A percentile compares a stretch with the other conserved stretches of the same genome.
Evolutionary conservation across 1,139 yeast species (phyloP).

Genomic region (Saccharomyces pastorianus): DNA sequence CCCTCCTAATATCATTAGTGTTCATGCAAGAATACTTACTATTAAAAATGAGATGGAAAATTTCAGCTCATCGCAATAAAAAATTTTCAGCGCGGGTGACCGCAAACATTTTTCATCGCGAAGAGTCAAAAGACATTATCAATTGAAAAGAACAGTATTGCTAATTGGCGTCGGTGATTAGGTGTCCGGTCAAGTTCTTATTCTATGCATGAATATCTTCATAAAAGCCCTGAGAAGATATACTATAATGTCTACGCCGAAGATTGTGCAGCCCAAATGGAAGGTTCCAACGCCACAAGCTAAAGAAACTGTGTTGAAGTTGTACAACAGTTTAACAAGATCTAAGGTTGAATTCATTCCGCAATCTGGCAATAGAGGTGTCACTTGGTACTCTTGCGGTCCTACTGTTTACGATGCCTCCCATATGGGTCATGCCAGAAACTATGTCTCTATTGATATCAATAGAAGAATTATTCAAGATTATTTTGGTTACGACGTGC

Average conservation of each 20-base stretch:
- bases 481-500: slow-evolving; percentile 81
- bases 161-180: not conserved
- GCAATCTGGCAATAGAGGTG: slow-evolving; percentile 44
- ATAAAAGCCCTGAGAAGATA: slow-evolving; percentile 1
- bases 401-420: slow-evolving; percentile 97
- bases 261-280: slow-evolving; percentile 35
- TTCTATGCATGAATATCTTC: slow-evolving; percentile 6
- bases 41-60: slow-evolving; percentile 5
- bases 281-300: slow-evolving; percentile 5
- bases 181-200: not conserved
- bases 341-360: slow-evolving; percentile 72
- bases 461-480: slow-evolving; percentile 81
- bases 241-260: slow-evolving; percentile 32
- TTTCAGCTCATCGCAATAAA: slow-evolving; percentile 3
- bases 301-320: slow-evolving; percentile 31
- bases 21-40: slow-evolving; percentile 8
- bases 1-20: not conserved
- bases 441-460: slow-evolving; percentile 90
- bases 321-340: slow-evolving; percentile 80
- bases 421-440: slow-evolving; percentile 99
- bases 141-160: not conserved
- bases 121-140: not conserved
- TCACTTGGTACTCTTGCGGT: slow-evolving; percentile 97
- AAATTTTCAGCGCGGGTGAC: slow-evolving; percentile 1
- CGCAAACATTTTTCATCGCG: not conserved